Evolutionary conservation across 805 yeast species (phyloP).

Genomic region (Geotrichum ghanense): DNA sequence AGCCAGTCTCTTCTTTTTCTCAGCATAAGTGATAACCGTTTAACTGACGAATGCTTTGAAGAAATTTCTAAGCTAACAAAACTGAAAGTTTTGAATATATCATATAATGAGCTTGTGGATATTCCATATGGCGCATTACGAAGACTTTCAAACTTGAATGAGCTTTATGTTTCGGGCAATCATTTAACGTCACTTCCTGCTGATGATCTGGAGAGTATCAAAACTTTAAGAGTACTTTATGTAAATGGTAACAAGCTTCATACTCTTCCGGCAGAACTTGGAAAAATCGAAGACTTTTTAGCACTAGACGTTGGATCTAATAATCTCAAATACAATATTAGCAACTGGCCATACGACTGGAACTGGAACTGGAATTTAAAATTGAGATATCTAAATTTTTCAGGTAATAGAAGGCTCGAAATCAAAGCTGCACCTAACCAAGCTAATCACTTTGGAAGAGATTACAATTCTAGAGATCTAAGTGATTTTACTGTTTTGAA

Average conservation of each 20-base stretch:
- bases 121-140: conserved; percentile 64
- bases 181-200: conserved; percentile 67
- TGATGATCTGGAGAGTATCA: conserved; percentile 64
- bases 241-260: conserved; percentile 78
- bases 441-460: conserved; percentile 9
- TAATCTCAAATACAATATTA: conserved; percentile 78
- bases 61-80: conserved; percentile 47
- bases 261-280: conserved; percentile 79
- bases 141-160: conserved; percentile 44
- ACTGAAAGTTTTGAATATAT: conserved; percentile 55
- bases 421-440: conserved; percentile 52
- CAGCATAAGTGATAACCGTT: conserved; percentile 70
- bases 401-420: conserved; percentile 87
- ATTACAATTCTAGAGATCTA: conserved; percentile 17
- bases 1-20: conserved; percentile 45
- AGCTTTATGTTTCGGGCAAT: conserved; percentile 75
- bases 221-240: conserved; percentile 46
- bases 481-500: conserved; percentile 67
- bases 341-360: conserved; percentile 96
- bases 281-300: conserved; percentile 49
- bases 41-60: conserved; percentile 67
- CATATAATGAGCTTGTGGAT: conserved; percentile 77
- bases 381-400: conserved; percentile 71
- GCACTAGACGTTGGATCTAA: conserved; percentile 88
- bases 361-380: conserved; percentile 84